Percentiles rank a stretch among this genome's conserved stretches.
Evolutionary conservation across 2,329 filamentous ascomycete species (phyloP).

Genomic region (Claviceps fusiformis): DNA sequence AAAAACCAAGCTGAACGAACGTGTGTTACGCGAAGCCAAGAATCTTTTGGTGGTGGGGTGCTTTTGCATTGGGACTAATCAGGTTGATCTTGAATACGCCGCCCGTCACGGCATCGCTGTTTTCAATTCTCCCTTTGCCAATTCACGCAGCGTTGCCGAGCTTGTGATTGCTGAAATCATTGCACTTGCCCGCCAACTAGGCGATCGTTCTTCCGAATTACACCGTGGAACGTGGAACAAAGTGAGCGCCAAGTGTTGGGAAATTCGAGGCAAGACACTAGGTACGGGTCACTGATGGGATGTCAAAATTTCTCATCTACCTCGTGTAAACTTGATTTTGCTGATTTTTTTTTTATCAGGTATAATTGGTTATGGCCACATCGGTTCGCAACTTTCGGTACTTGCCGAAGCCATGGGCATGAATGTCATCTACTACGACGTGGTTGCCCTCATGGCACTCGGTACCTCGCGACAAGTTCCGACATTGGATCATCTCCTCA

Average conservation of each 20-base stretch:
- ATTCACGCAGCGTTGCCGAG: constrained; percentile 93
- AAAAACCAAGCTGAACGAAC: constrained; percentile 85
- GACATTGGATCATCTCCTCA: constrained; percentile 62
- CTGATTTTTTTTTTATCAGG: constrained; percentile 28
- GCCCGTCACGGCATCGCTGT: constrained; percentile 82
- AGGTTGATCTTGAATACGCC: constrained; percentile 76
- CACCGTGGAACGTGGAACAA: constrained; percentile 96
- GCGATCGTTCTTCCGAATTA: constrained; percentile 87
- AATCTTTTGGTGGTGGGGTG: constrained; percentile 93
- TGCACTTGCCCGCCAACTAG: constrained; percentile 75
- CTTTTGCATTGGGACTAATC: constrained; percentile 98
- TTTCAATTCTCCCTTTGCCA: constrained; percentile 98
- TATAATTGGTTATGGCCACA: constrained; percentile 95
- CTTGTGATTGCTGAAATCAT: constrained; percentile 93
- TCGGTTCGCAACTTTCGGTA: constrained; percentile 90
- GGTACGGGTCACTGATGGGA: constrained; percentile 31
- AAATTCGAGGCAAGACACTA: constrained; percentile 92
- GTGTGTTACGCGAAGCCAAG: constrained; percentile 76
- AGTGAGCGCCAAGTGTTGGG: constrained; percentile 93
- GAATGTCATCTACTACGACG: constrained; percentile 94
- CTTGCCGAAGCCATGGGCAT: constrained; percentile 96
- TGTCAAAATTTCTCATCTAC: background rate
- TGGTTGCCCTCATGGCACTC: constrained; percentile 85
- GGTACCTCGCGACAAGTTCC: constrained; percentile 77
- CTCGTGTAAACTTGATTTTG: no score